phyloP scores from a whole-genome alignment of 2,329 filamentous ascomycete genomes.

The Fusarium chuoi region DNA sequence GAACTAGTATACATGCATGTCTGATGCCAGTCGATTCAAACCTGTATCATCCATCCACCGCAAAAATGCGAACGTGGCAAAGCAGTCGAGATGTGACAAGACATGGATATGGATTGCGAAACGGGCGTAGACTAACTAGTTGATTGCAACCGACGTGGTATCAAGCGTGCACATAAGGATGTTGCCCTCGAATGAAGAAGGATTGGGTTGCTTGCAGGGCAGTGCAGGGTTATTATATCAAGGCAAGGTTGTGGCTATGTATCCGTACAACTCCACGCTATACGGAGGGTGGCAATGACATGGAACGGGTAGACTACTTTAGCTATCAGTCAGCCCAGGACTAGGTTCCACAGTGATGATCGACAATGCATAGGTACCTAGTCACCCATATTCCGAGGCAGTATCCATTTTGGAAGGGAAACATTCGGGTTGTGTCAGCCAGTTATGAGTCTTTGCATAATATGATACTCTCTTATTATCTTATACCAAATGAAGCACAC shows the following conservation, averaged over 20 bases:
- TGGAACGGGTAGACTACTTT: neutral
- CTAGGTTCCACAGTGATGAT: constrained; percentile 2
- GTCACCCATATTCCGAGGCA: neutral
- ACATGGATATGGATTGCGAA: neutral
- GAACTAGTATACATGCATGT: neutral
- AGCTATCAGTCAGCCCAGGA: neutral
- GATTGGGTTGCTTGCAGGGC: neutral
- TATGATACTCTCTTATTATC: neutral
- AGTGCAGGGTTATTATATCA: neutral
- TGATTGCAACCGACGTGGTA: neutral
- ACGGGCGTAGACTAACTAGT: neutral
- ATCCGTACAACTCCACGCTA: neutral
- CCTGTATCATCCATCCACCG: neutral
- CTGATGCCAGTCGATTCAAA: neutral
- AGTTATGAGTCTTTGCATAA: neutral
- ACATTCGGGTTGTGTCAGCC: neutral
- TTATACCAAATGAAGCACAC: neutral
- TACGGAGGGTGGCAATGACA: neutral
- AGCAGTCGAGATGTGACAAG: neutral
- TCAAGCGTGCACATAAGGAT: neutral
- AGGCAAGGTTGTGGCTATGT: neutral
- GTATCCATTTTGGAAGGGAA: neutral
- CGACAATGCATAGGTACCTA: neutral
- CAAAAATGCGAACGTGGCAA: neutral
- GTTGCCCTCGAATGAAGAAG: neutral